Conservation (phyloP, 495 filamentous ascomycete genomes). For the Daldinia decipiens region DNA sequence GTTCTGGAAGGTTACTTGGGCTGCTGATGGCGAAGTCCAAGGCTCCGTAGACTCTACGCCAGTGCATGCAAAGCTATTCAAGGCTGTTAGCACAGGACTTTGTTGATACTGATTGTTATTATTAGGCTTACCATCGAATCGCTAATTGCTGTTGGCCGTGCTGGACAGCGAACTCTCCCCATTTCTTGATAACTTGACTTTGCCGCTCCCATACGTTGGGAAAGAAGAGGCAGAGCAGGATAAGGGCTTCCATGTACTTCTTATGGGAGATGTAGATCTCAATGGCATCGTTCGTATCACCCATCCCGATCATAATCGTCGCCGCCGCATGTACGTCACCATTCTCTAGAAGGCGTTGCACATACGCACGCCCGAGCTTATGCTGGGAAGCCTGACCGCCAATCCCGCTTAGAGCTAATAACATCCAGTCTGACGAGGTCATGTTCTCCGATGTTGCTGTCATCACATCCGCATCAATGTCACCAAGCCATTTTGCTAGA, state of each 20-base stretch:
- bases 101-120: not conserved
- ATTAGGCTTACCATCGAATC: slow-evolving; percentile 74
- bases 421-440: slow-evolving; percentile 95
- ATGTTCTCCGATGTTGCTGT: slow-evolving; percentile 80
- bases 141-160: slow-evolving; percentile 89
- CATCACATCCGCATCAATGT: slow-evolving; percentile 84
- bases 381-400: slow-evolving; percentile 81
- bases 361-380: slow-evolving; percentile 90
- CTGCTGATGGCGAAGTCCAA: slow-evolving; percentile 84
- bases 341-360: slow-evolving; percentile 87
- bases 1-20: slow-evolving; percentile 69
- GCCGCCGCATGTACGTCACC: slow-evolving; percentile 93
- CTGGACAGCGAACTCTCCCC: slow-evolving; percentile 91
- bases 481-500: slow-evolving; percentile 90
- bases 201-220: slow-evolving; percentile 89
- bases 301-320: slow-evolving; percentile 89
- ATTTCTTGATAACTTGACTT: slow-evolving; percentile 86
- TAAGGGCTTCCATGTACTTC: slow-evolving; percentile 88
- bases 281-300: slow-evolving; percentile 92
- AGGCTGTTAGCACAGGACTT: slow-evolving; percentile 15
- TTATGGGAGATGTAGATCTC: slow-evolving; percentile 95
- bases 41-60: slow-evolving; percentile 77
- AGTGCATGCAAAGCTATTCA: slow-evolving; percentile 76
- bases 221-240: slow-evolving; percentile 79
- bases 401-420: slow-evolving; percentile 91